Conservation (phyloP, 768 basidiomycete species). For the Kwoniella heveanensis region DNA sequence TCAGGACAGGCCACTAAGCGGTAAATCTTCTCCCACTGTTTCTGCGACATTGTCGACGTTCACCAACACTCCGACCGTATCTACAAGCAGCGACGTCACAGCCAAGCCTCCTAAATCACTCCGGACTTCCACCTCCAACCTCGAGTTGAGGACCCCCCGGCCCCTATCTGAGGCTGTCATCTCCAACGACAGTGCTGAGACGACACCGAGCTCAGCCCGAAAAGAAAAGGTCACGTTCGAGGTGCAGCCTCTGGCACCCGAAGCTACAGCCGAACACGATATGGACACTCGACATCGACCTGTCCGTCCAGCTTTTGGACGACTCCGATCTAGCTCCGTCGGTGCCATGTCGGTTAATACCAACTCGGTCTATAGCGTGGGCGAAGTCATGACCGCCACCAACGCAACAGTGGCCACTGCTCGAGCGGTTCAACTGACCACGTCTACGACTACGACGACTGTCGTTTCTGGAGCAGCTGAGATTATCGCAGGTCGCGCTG, state of each 20-base stretch:
- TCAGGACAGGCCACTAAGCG: neutral
- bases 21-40: conserved; percentile 1
- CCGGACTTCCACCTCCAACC: conserved; percentile 10
- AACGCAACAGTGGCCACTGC: conserved; percentile 11
- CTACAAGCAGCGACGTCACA: conserved; percentile 7
- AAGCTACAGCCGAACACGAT: neutral
- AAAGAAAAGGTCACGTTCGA: conserved; percentile 4
- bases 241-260: neutral
- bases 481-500: neutral
- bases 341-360: conserved; percentile 24
- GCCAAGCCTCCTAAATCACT: neutral
- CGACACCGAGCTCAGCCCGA: neutral
- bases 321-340: conserved; percentile 24
- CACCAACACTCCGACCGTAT: conserved; percentile 9
- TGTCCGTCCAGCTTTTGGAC: conserved; percentile 2
- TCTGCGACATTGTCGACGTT: neutral
- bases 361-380: conserved; percentile 28
- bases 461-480: neutral
- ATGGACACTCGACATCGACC: neutral
- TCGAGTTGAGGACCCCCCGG: conserved; percentile 3
- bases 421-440: neutral
- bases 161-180: neutral
- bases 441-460: neutral
- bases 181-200: neutral
- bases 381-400: conserved; percentile 23